phyloP scores from a whole-genome alignment of 495 filamentous ascomycete species.

The Tetracladium setigerum region DNA sequence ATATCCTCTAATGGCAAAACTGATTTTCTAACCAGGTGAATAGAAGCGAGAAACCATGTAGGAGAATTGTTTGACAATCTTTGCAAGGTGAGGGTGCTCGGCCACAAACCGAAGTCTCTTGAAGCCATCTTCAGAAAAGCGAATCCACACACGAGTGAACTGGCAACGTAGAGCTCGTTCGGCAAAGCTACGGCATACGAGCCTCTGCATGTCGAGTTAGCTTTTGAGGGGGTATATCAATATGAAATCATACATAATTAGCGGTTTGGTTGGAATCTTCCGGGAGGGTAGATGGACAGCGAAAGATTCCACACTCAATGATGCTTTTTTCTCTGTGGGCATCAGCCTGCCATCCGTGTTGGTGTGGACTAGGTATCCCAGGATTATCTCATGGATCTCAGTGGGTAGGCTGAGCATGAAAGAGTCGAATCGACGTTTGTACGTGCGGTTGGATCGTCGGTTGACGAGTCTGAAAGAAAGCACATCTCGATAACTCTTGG shows the following conservation, averaged over 20 bases:
- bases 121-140: conserved; percentile 54
- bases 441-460: not conserved
- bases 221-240: conserved; percentile 10
- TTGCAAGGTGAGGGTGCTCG: conserved; percentile 41
- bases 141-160: conserved; percentile 50
- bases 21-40: conserved; percentile 29
- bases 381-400: conserved; percentile 54
- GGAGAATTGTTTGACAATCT: conserved; percentile 58
- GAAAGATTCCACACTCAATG: conserved; percentile 50
- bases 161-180: conserved; percentile 52
- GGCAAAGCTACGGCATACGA: conserved; percentile 54
- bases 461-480: not conserved
- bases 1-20: not conserved
- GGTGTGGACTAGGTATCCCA: conserved; percentile 31
- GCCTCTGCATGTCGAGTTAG: conserved; percentile 41
- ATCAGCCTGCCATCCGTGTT: conserved; percentile 27
- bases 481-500: not conserved
- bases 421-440: not conserved
- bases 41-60: conserved; percentile 70
- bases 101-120: conserved; percentile 44
- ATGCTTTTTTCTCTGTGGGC: conserved; percentile 39
- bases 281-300: conserved; percentile 32
- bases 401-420: conserved; percentile 47
- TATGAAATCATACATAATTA: conserved; percentile 9
- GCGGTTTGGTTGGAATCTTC: conserved; percentile 35